A percentile compares a stretch with the other conserved stretches of the same genome.
Conservation (phyloP, 2,329 filamentous ascomycete genomes). For the Cylindrodendrum hubeiense region DNA sequence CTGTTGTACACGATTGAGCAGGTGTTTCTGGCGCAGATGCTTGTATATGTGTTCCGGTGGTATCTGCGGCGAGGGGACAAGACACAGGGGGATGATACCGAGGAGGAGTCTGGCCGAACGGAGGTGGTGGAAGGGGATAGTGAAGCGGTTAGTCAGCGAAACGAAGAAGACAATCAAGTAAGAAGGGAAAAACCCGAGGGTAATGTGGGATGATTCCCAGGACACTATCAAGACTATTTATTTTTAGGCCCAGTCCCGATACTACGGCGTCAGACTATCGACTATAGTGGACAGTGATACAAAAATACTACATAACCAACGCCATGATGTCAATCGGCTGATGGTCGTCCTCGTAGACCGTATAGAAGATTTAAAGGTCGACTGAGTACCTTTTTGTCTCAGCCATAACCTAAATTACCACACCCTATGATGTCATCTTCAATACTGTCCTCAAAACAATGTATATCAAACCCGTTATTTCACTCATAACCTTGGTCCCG, state of each 20-base stretch:
- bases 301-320: too few species aligned
- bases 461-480: too few species aligned
- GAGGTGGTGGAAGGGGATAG: conserved; percentile 3
- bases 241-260: neutral
- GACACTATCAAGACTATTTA: neutral
- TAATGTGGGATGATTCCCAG: neutral
- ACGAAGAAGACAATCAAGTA: neutral
- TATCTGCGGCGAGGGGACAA: conserved; percentile 51
- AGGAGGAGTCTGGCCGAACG: conserved; percentile 21
- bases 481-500: too few species aligned
- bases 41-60: conserved; percentile 62
- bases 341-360: too few species aligned
- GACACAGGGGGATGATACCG: conserved; percentile 33
- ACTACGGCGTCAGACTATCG: too few species aligned
- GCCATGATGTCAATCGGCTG: too few species aligned
- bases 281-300: too few species aligned
- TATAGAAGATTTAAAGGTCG: neutral
- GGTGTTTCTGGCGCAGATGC: conserved; percentile 59
- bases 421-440: too few species aligned
- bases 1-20: conserved; percentile 73
- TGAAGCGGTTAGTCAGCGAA: neutral
- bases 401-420: too few species aligned
- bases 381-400: neutral
- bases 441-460: too few species aligned
- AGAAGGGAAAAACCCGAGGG: neutral